These are phyloP conservation scores for Colletotrichum caudatum DNA, from an alignment of 2,329 filamentous ascomycete species.

Conservation along the genomic window DNA sequence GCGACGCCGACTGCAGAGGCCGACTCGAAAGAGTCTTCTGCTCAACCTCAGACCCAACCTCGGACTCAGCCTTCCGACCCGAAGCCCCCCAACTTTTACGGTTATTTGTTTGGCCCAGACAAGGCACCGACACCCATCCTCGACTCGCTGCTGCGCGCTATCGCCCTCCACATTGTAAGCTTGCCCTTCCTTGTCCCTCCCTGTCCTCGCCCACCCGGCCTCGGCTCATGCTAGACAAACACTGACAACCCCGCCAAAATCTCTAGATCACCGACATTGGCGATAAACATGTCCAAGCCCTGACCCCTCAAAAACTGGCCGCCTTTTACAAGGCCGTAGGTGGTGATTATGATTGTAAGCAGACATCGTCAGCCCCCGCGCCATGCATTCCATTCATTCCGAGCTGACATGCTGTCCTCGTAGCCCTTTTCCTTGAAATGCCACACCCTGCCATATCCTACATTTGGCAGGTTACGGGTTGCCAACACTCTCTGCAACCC, in stretches of 20 bases:
- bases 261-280: constrained; percentile 68
- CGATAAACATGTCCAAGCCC: constrained; percentile 63
- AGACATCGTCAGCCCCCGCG: not conserved
- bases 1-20: constrained; percentile 41
- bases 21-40: constrained; percentile 42
- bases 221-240: constrained; percentile 39
- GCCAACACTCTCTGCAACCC: constrained; percentile 87
- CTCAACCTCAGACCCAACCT: constrained; percentile 26
- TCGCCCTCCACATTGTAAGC: constrained; percentile 78
- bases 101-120: constrained; percentile 75
- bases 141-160: constrained; percentile 75
- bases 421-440: constrained; percentile 81
- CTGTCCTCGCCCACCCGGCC: constrained; percentile 15
- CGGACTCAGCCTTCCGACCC: constrained; percentile 20
- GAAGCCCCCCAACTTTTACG: constrained; percentile 58
- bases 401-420: constrained; percentile 41
- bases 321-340: constrained; percentile 81
- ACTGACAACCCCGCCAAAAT: constrained; percentile 42
- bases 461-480: constrained; percentile 92
- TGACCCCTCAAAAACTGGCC: constrained; percentile 79
- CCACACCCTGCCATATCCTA: constrained; percentile 83
- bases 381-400: not conserved
- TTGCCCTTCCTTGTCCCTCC: not conserved
- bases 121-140: constrained; percentile 76
- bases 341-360: constrained; percentile 77